Evolutionary conservation across 139 green algal species (phyloP), one percentile per base, ranked within the genome.

Genomic region (Asterochloris sp.): DNA sequence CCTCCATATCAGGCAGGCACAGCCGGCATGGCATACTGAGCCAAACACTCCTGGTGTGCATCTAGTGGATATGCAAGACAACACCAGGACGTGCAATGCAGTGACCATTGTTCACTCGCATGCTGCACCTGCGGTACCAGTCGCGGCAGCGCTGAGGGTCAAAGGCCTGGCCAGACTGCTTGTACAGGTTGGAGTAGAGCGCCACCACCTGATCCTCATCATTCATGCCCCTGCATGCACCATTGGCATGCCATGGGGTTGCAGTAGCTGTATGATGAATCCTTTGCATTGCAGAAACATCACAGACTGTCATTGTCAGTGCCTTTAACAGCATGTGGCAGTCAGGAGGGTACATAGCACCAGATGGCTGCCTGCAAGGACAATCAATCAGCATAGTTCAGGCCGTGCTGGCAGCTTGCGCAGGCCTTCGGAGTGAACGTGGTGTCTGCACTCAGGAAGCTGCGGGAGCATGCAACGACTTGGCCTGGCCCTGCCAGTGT

Each of bases 91-190:
- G 6, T 54, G 38, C 38, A 54, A 54, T 54, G 2, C 38, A 54
- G n/a, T n/a, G n/a, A n/a, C n/a, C n/a, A n/a, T n/a, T n/a, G n/a
- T 54, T 2, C 38, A 54, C 38, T 54, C 6, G 38, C 38, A 54
- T 54, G 38, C 38, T 54, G 38, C 38, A 54, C 38, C 60, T 64
- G 27, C 75, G 71, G 69, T 87, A 85, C 82, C 76, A 82, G 54
- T 24, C 63, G 10, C 84, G 61, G 23, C 85, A 83, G 66, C 82
- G 78, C 1, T 80, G 64, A 11, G 68, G 47, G 15, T 89, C 69
- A 66, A 91, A 91, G 12, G 82, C 77, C 75, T 82, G 76, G 4
- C 81, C 79, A 67, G 79, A 84, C 38, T 81, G 67, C 60, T 77
- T 78, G 67, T 62, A 79, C 63, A 78, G 74, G 23, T 82, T 26